Evolutionary conservation across 2,329 filamentous ascomycete genomes (phyloP).

Genomic region (Talaromyces sp.): DNA sequence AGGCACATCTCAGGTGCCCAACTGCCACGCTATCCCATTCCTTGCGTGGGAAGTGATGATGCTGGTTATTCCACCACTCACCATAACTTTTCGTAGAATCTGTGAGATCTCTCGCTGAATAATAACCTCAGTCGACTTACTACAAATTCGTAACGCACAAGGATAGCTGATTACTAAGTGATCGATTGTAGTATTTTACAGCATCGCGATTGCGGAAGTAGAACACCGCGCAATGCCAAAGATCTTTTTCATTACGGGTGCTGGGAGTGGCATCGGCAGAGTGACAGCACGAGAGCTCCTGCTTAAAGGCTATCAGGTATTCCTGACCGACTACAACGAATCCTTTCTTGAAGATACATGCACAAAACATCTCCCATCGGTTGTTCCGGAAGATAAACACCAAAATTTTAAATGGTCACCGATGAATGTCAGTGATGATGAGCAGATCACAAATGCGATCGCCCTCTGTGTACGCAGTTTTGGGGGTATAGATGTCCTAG

Average conservation of each 20-base stretch:
- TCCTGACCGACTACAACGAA: background rate
- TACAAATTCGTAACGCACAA: background rate
- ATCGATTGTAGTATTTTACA: too few relatives aligned
- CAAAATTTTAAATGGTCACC: background rate
- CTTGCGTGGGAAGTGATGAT: background rate
- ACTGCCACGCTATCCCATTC: background rate
- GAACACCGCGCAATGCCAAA: background rate
- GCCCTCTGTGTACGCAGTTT: background rate
- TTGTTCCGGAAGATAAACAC: background rate
- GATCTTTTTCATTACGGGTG: background rate
- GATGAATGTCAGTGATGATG: background rate
- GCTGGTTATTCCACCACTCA: too few relatives aligned
- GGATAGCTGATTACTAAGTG: background rate
- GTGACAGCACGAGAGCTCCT: background rate
- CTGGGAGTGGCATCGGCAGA: background rate
- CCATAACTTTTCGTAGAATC: background rate
- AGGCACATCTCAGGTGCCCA: too few relatives aligned
- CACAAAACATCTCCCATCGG: background rate
- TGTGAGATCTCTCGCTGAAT: background rate
- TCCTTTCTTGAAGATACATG: conserved; percentile 1
- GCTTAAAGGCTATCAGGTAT: background rate
- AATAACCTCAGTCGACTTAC: background rate
- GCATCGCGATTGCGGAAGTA: too few relatives aligned
- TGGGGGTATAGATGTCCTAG: background rate
- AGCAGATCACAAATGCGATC: background rate